A percentile compares a stretch with the other conserved stretches of the same genome.
phyloP scores from a whole-genome alignment of 2,329 filamentous ascomycete genomes.

The Colletotrichum filicis region DNA sequence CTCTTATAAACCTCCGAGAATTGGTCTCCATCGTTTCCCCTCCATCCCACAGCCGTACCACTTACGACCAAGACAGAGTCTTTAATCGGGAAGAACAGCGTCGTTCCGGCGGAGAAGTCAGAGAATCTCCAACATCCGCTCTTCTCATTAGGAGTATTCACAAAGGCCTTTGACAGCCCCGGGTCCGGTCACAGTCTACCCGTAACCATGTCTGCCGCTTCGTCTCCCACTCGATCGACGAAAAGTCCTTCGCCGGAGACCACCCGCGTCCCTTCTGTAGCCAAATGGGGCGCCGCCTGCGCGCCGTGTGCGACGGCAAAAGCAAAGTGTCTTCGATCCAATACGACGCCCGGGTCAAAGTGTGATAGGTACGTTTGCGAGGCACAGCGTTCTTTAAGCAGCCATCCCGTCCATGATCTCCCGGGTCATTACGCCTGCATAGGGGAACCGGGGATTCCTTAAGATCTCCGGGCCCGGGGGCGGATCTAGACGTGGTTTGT shows the following conservation, averaged over 20 bases:
- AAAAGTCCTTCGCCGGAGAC: not conserved
- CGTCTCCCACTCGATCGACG: not conserved
- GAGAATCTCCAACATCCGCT: not conserved
- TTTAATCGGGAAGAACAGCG: not conserved
- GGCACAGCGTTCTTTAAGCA: not conserved
- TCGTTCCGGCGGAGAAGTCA: not conserved
- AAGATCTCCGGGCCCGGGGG: not conserved
- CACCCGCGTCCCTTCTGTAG: not conserved
- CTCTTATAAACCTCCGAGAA: not conserved
- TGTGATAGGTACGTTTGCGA: constrained; percentile 52
- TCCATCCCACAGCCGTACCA: not conserved
- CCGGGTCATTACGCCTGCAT: not conserved
- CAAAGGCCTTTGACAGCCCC: not conserved
- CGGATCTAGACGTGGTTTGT: not conserved
- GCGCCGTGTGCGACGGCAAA: constrained; percentile 60
- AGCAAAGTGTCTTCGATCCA: constrained; percentile 60
- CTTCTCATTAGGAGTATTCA: not conserved
- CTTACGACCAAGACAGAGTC: too few species aligned
- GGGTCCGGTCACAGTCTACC: not conserved
- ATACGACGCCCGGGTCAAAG: constrained; percentile 48
- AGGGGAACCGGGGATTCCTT: constrained; percentile 7
- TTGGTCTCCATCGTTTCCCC: not conserved
- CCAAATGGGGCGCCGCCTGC: constrained; percentile 61
- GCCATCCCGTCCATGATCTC: not conserved
- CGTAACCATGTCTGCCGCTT: not conserved